Base-by-base conservation (phyloP, 2,329 filamentous ascomycete species). In the Colletotrichum noveboracense region DNA sequence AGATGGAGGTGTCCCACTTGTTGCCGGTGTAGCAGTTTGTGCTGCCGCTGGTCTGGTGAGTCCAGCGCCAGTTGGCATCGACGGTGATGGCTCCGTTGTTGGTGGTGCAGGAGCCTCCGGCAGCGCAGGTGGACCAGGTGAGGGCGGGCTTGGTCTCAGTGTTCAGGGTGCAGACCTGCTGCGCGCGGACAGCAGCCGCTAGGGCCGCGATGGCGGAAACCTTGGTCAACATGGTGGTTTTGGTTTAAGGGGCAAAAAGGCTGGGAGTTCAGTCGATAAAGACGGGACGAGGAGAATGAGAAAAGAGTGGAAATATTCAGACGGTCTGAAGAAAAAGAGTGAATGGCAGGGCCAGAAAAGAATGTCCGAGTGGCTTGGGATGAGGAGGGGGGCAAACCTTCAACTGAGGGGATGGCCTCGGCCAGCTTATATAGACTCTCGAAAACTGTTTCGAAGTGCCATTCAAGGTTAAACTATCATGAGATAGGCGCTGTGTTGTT, bases 51-150 rank as follows among this genome's bases (percentile, higher is more conserved):
- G 83, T 82, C 30, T 81, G 79, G 82, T 92, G 90, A 74, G 90
- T 85, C 91, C 91, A 92, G 77, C 91, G 88, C 90, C 90, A 92
- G 85, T 92, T 92, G 80, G 90, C 81, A 76, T 93, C 91, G 78
- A 93, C 83, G 70, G 89, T 89, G 60, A 93, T 84, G 48, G 86
- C 87, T 43, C 87, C 89, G 60, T 80, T 79, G 78, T 89, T 86
- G 67, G 82, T 84, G 26, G 84, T 87, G 84, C 91, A 93, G 71
- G 82, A 83, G 74, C 90, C 89, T 70, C 83, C 85, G 21, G 83
- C 81, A 34, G 88, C 87, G 83, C 91, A 93, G 78, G 86, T 86
- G 74, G 88, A 85, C 88, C 89, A 91, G 72, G 83, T 86, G 78
- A 93, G 83, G 24, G 86, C 77, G 18, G 91, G 91, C 80, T 92